Evolutionary conservation across 169 alveolate species (phyloP).

Genomic region (Cryptosporidium viatorum): DNA sequence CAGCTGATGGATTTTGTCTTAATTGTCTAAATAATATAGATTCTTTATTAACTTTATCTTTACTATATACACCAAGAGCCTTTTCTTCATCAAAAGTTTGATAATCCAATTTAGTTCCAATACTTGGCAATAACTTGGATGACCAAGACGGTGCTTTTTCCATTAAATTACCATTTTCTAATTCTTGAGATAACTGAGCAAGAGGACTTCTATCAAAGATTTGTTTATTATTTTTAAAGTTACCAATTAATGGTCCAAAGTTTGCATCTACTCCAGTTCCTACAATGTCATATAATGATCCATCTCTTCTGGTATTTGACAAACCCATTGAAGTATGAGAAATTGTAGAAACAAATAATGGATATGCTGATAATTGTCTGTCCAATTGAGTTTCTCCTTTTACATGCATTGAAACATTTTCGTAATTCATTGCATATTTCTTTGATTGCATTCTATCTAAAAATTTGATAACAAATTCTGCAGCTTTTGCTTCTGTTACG

Average conservation of each 20-base stretch:
- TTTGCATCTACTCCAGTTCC: conserved; percentile 10
- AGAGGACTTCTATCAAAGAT: conserved; percentile 68
- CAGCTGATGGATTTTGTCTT: conserved; percentile 36
- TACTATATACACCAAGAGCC: conserved; percentile 30
- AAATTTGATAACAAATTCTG: conserved; percentile 55
- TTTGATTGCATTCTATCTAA: conserved; percentile 72
- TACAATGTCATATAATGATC: conserved; percentile 10
- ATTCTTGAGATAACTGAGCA: conserved; percentile 36
- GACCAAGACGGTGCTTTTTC: conserved; percentile 66
- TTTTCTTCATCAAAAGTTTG: conserved; percentile 45
- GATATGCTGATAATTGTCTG: conserved; percentile 56
- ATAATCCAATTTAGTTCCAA: conserved; percentile 56
- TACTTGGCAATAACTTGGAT: conserved; percentile 59
- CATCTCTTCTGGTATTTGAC: conserved; percentile 39
- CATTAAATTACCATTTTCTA: conserved; percentile 4
- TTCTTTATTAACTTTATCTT: conserved; percentile 23
- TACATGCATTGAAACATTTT: conserved; percentile 45
- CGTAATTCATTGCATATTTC: conserved; percentile 67
- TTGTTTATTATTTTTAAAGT: conserved; percentile 32
- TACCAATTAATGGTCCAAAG: neutral
- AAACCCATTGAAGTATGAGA: conserved; percentile 41
- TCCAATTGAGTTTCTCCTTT: conserved; percentile 63
- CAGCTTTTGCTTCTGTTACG: conserved; percentile 72
- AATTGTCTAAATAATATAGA: conserved; percentile 48
- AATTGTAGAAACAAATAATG: conserved; percentile 51